Evolutionary conservation across 164 flowering plant species (phyloP), one percentile per base, ranked within the genome.

Genomic region (Liriodendron chinense): DNA sequence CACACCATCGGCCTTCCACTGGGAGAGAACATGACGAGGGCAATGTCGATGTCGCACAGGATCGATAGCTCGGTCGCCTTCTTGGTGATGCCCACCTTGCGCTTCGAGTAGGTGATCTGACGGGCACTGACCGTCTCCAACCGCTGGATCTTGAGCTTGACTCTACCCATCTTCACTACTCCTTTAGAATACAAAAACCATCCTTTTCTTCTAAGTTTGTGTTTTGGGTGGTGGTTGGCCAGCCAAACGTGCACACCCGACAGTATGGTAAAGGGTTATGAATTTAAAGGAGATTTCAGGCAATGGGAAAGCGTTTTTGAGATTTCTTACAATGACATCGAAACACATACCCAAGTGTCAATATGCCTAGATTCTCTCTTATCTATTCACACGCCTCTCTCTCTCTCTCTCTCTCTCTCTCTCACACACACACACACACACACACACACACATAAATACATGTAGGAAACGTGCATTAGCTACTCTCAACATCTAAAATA

Each of bases 21-120:
- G 0, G 96, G 95, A 68, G 98, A 93, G 79, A 93, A 92, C 96
- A 92, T 90, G 65, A 93, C 86, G 61, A 93, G 92, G 74, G 87
- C 71, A 49, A 92, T 83, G 47, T 90, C 90, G 28, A 92, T 87
- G 75, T 92, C 98, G 69, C 98, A 93, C 70, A 93, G 79, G 68
- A 93, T 85, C 0, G 98, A 89, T 22, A 93, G 76, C 74, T 93
- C 98, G 69, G 78, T 87, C 3, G 96, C 92, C 75, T 93, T 93
- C 85, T 92, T 93, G 80, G 89, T 69, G 43, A 93, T 88, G 28
- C 98, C 98, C 49, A 77, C 79, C 79, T 86, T 87, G 65, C 98
- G 80, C 78, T 93, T 93, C 0, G 94, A 89, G 75, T 87, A 93
- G 2, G 98, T 93, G 28, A 88, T 87, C 75, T 93, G 95, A 50